Percentiles rank a stretch among this genome's conserved stretches.
Evolutionary conservation across 2,329 filamentous ascomycete species (phyloP).

Genomic region (Colletotrichum magnum): DNA sequence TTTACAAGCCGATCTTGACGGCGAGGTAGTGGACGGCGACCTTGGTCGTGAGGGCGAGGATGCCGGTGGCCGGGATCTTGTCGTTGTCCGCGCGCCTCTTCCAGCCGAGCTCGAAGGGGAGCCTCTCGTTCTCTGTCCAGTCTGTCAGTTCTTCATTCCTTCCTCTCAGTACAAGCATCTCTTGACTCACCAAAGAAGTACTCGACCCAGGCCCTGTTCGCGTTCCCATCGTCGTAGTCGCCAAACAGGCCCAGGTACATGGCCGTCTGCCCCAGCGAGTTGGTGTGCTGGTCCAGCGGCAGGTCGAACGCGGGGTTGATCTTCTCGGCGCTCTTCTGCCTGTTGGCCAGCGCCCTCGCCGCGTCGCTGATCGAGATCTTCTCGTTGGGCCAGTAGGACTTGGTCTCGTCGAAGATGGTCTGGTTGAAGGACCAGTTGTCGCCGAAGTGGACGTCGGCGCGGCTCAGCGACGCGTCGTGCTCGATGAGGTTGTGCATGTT

Average conservation of each 20-base stretch:
- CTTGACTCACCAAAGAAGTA: conserved; percentile 34
- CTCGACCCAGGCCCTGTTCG: conserved; percentile 38
- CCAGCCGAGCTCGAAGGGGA: conserved; percentile 22
- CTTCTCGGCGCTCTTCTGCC: conserved; percentile 40
- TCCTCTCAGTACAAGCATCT: not conserved
- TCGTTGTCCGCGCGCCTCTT: conserved; percentile 26
- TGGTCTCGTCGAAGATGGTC: conserved; percentile 44
- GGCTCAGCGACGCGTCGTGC: conserved; percentile 39
- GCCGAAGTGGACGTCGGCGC: conserved; percentile 47
- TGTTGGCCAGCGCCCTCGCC: conserved; percentile 45
- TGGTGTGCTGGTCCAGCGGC: conserved; percentile 23
- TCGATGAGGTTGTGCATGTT: conserved; percentile 41
- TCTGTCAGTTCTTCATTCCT: too few species aligned
- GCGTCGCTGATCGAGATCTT: conserved; percentile 36
- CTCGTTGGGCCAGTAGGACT: conserved; percentile 21
- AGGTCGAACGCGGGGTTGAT: conserved; percentile 45
- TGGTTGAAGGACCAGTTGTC: conserved; percentile 49
- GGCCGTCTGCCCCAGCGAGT: conserved; percentile 40
- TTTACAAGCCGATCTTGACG: conserved; percentile 3
- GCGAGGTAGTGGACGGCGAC: conserved; percentile 24
- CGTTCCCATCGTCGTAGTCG: conserved; percentile 39
- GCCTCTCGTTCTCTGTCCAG: conserved; percentile 14
- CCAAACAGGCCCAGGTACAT: conserved; percentile 41
- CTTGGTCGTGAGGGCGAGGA: conserved; percentile 22
- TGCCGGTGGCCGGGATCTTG: conserved; percentile 24